Conservation (phyloP, 306 rosid genomes). For the Cucurbita moschata region DNA sequence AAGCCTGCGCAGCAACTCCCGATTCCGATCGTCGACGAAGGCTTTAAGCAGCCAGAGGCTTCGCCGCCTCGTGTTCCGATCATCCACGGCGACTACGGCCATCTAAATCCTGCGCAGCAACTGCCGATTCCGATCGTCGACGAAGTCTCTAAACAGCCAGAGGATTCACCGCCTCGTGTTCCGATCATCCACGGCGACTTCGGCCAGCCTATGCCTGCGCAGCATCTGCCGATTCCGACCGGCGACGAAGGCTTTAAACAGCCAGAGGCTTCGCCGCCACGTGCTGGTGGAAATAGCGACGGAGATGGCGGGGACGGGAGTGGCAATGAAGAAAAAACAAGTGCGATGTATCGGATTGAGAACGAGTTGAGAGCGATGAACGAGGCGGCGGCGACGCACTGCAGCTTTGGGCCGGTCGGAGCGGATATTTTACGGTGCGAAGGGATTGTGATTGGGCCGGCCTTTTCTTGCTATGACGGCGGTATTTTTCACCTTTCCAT, state of each 20-base stretch:
- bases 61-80: not conserved
- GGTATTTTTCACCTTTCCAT: slow-evolving; percentile 22
- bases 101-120: no score
- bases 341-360: not conserved
- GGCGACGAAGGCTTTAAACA: not conserved
- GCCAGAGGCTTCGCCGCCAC: not conserved
- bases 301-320: not conserved
- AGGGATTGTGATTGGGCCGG: slow-evolving; percentile 21
- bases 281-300: not conserved
- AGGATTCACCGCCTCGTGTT: not conserved
- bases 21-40: not conserved
- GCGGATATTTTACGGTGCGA: slow-evolving; percentile 17
- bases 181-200: not conserved
- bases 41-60: not conserved
- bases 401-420: slow-evolving; percentile 24
- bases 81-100: not conserved
- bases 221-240: not conserved
- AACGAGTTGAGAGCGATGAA: not conserved
- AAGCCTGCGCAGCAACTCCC: no score
- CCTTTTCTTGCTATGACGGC: slow-evolving; percentile 15
- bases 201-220: not conserved
- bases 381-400: slow-evolving; percentile 9
- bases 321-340: not conserved
- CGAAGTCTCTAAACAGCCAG: no score
- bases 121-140: no score